Conservation (phyloP, 805 yeast species). For the Saccharomyces mikatae region DNA sequence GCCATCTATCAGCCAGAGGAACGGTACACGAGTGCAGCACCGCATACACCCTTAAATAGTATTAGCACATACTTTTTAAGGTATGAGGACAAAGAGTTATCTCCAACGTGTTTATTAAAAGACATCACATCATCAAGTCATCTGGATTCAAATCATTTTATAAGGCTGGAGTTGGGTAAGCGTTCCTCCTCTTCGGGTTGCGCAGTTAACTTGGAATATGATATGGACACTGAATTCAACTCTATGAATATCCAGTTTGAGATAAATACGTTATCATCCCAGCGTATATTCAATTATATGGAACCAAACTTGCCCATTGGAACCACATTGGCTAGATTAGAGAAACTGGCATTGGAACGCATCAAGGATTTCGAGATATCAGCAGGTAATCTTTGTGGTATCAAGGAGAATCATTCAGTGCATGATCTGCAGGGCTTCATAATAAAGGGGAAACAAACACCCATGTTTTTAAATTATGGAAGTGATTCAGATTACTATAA, state of each 20-base stretch:
- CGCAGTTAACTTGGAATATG: conserved; percentile 11
- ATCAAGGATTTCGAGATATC: conserved; percentile 14
- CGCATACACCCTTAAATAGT: neutral
- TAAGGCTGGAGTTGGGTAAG: conserved; percentile 12
- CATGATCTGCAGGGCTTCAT: conserved; percentile 17
- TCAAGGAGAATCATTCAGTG: conserved; percentile 8
- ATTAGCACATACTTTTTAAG: neutral
- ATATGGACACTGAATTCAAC: conserved; percentile 10
- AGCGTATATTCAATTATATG: conserved; percentile 4
- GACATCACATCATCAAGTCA: neutral
- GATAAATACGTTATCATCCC: conserved; percentile 16
- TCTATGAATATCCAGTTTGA: conserved; percentile 13
- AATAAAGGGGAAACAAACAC: conserved; percentile 16
- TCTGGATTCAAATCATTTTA: neutral
- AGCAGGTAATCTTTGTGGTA: conserved; percentile 11
- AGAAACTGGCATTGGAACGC: conserved; percentile 10
- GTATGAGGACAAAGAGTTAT: neutral
- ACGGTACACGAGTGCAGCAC: neutral
- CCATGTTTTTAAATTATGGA: conserved; percentile 9
- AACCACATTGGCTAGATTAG: conserved; percentile 12
- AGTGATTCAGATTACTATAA: conserved; percentile 11
- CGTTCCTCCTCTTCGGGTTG: neutral
- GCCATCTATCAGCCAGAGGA: neutral
- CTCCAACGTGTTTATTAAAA: neutral
- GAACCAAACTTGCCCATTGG: conserved; percentile 8